These are phyloP conservation scores for Fusarium albidum DNA, from an alignment of 2,329 filamentous ascomycete species.

Conservation along the genomic window DNA sequence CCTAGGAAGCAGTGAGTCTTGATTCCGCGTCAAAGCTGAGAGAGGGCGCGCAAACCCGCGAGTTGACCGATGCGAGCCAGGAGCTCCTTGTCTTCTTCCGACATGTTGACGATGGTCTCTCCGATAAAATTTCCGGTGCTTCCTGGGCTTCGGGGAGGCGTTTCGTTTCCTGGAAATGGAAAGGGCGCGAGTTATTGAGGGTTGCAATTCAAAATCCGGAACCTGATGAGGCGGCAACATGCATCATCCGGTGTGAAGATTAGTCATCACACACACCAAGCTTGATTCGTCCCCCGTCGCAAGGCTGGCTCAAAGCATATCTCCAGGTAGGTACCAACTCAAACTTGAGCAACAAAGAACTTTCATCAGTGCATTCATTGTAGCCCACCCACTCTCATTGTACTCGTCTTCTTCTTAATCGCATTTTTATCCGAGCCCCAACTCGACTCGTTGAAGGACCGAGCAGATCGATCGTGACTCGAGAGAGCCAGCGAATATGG, in stretches of 20 bases:
- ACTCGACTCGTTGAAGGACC: neutral
- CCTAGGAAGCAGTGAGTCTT: conserved; percentile 55
- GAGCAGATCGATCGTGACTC: conserved; percentile 3
- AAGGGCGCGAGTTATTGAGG: neutral
- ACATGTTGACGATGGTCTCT: conserved; percentile 44
- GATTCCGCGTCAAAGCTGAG: conserved; percentile 16
- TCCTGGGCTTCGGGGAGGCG: neutral
- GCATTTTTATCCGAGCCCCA: neutral
- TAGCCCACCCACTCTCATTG: too few relatives aligned
- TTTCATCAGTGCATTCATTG: too few relatives aligned
- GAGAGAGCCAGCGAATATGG: conserved; percentile 41
- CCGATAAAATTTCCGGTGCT: neutral
- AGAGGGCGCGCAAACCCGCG: conserved; percentile 51
- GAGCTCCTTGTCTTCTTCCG: conserved; percentile 60
- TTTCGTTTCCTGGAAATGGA: conserved; percentile 1
- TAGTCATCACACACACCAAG: conserved; percentile 30
- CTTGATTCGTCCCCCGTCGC: conserved; percentile 32
- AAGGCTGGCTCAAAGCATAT: conserved; percentile 37
- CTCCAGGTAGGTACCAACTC: too few relatives aligned
- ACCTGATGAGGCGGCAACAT: neutral
- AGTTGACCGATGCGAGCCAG: conserved; percentile 62
- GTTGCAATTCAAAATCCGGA: neutral
- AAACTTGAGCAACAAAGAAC: too few relatives aligned
- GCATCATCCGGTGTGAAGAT: conserved; percentile 6
- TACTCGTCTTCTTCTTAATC: neutral